A percentile compares a stretch with the other conserved stretches of the same genome.
These are phyloP conservation scores for Ascochyta viciae-villosae DNA, from an alignment of 2,329 filamentous ascomycete genomes.

Conservation along the genomic window DNA sequence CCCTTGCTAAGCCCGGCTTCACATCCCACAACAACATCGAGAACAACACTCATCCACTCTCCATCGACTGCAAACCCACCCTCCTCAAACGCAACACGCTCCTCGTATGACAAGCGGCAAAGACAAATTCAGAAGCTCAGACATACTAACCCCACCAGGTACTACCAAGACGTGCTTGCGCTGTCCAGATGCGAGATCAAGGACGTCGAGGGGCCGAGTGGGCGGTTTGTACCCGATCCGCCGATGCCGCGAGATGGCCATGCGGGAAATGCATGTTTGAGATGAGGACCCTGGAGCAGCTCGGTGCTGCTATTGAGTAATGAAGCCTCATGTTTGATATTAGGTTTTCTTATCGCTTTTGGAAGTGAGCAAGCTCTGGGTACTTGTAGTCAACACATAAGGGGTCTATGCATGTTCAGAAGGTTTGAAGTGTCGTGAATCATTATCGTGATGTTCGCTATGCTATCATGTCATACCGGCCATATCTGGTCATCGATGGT, in stretches of 20 bases:
- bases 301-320: neutral
- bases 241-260: neutral
- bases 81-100: neutral
- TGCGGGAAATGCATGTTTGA: neutral
- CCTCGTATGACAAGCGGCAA: slow-evolving; percentile 12
- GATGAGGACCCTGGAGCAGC: neutral
- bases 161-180: slow-evolving; percentile 16
- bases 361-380: neutral
- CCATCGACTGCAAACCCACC: neutral
- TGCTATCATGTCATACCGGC: slow-evolving; percentile 4
- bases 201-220: slow-evolving; percentile 12
- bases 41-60: neutral
- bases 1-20: neutral
- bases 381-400: neutral
- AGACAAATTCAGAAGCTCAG: neutral
- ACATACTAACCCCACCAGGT: neutral
- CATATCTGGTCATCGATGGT: neutral
- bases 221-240: slow-evolving; percentile 14
- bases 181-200: slow-evolving; percentile 22
- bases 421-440: neutral
- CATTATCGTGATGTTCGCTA: slow-evolving; percentile 14
- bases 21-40: neutral
- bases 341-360: neutral
- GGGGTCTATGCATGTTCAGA: neutral
- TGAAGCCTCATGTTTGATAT: neutral